Evolutionary conservation across 495 filamentous ascomycete genomes (phyloP), one percentile per base, ranked within the genome.

Genomic region (Podospora sp.): DNA sequence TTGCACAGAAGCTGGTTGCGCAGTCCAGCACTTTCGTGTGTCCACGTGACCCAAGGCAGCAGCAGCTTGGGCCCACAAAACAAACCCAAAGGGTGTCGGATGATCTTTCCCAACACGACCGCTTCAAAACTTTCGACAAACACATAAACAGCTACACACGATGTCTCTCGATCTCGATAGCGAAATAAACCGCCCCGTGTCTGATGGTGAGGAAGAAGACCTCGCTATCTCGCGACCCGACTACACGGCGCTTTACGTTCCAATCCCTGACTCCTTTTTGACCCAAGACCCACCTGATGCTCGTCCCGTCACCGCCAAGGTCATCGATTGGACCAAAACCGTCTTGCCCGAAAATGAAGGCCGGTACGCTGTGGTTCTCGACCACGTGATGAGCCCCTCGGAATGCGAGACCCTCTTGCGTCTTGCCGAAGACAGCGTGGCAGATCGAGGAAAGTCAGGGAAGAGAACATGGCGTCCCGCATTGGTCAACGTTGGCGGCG

Each of bases 401-500:
- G 57, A 60, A 36, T 60, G 57, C 26, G 57, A 60, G 0, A 36
- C 57, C 22, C 57, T 60, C 2, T n/a, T 60, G 57, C 25, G 25
- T 6, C 1, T 60, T 26, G 57, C 57, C 1, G 57, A 60, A 12
- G 57, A 60, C 1, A 60, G 57, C 29, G 57, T 60, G 4, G 7
- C 24, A 0, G 16, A 60, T n/a, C 57, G 57, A 7, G 57, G 57
- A 2, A 60, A 35, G 57, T 35, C 57, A 0, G 57, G 57, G 12
- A 60, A 26, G 20, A 22, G 57, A 2, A 33, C 25, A 18, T 60
- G 57, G 57, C 2, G 57, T 7, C 57, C 57, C 9, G 57, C 57
- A 14, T n/a, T 60, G 57, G 57, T 60, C 1, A 60, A 60, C 57
- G 36, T 60, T 3, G 57, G 57, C 29, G 57, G 57, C 1, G 57